A percentile compares a stretch with the other conserved stretches of the same genome.
Conservation (phyloP, 108 stramenopile species). For the Cyclotella distinguenda region DNA sequence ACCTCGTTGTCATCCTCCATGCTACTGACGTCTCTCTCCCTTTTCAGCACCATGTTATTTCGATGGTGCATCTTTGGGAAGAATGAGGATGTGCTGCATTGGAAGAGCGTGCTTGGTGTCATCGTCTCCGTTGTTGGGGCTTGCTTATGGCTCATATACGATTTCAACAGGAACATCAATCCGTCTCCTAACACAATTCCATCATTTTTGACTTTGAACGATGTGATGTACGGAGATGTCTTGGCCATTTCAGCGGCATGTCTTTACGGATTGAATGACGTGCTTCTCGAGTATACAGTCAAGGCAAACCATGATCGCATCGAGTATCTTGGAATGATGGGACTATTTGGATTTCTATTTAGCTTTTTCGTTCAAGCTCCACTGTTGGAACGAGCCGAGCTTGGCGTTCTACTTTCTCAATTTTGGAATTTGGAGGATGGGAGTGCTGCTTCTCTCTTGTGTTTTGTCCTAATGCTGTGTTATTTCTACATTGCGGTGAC, state of each 20-base stretch:
- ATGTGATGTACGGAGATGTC: constrained; percentile 49
- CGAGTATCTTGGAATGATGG: constrained; percentile 79
- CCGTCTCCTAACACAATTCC: too few species aligned
- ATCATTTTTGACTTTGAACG: neutral
- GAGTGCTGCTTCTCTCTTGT: neutral
- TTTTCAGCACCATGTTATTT: constrained; percentile 27
- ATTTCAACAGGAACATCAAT: constrained; percentile 4
- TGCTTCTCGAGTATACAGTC: constrained; percentile 60
- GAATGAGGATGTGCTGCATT: neutral
- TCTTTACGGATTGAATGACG: constrained; percentile 66
- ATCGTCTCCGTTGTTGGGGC: constrained; percentile 35
- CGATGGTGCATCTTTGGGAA: constrained; percentile 28
- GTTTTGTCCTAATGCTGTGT: constrained; percentile 42
- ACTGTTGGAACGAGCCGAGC: constrained; percentile 39
- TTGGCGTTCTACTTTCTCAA: constrained; percentile 9
- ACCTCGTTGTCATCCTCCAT: constrained; percentile 67
- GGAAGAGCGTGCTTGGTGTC: constrained; percentile 25
- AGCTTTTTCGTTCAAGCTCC: constrained; percentile 45
- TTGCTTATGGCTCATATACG: constrained; percentile 28
- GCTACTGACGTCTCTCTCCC: constrained; percentile 42
- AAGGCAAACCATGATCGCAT: constrained; percentile 57
- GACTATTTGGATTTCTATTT: constrained; percentile 61
- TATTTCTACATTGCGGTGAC: constrained; percentile 67
- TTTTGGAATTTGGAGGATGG: neutral
- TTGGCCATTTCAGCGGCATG: constrained; percentile 59